Conservation (phyloP, 306 rosid genomes). For the Rosa persica region DNA sequence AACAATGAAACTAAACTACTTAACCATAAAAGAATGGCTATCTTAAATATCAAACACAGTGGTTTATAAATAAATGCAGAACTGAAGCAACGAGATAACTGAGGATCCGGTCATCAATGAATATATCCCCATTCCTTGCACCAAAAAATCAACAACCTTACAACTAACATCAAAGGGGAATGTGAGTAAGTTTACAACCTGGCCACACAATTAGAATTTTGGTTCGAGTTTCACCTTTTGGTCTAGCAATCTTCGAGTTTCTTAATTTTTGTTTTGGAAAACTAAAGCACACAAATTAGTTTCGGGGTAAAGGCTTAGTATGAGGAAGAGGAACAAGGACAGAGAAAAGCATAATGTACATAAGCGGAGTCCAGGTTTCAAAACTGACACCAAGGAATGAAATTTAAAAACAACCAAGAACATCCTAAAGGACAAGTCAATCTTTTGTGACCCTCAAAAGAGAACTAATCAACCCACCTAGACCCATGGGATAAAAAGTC, state of each 20-base stretch:
- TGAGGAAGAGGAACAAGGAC: no score
- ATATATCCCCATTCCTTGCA: not conserved
- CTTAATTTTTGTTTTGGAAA: not conserved
- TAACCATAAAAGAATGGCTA: not conserved
- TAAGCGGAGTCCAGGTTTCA: not conserved
- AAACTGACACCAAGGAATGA: not conserved
- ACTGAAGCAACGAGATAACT: not conserved
- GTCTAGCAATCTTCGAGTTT: not conserved
- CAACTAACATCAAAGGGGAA: not conserved
- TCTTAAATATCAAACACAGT: not conserved
- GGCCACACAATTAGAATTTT: no score
- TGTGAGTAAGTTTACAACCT: not conserved
- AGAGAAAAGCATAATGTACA: not conserved
- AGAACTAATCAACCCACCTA: not conserved
- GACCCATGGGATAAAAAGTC: constrained; percentile 5
- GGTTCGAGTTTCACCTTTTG: not conserved
- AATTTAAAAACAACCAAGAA: not conserved
- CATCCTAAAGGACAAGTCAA: not conserved
- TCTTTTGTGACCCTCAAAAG: not conserved
- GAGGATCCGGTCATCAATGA: not conserved
- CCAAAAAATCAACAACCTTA: no score
- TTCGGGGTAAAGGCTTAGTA: no score
- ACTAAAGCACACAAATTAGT: not conserved
- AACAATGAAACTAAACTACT: not conserved
- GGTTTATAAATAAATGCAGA: not conserved